Conservation (phyloP, 257 asterid genomes). For the Schizonepeta tenuifolia region DNA sequence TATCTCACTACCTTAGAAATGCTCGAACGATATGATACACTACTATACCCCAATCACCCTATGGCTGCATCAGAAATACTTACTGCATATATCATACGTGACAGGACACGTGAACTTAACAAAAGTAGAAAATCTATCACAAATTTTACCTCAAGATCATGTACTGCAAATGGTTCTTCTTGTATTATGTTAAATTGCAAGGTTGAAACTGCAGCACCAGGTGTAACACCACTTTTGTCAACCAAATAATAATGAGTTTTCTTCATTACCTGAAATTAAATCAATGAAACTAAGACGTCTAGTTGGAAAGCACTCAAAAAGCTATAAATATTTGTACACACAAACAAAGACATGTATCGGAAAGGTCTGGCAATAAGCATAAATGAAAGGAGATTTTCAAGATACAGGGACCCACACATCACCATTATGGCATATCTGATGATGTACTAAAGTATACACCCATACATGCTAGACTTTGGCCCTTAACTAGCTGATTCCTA, state of each 20-base stretch:
- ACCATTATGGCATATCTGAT: neutral
- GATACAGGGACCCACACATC: neutral
- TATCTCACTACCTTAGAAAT: neutral
- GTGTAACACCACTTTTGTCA: constrained; percentile 67
- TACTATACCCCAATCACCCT: neutral
- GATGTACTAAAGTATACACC: constrained; percentile 8
- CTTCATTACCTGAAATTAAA: constrained; percentile 86
- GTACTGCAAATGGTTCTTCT: constrained; percentile 75
- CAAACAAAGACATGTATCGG: neutral
- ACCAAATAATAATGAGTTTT: constrained; percentile 94
- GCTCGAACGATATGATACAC: neutral
- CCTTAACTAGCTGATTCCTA: constrained; percentile 1
- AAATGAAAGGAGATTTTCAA: constrained; percentile 14
- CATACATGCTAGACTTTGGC: neutral
- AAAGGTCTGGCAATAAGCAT: neutral
- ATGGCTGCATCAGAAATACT: constrained; percentile 12
- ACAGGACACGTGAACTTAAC: neutral
- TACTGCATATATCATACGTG: neutral
- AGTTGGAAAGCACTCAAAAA: constrained; percentile 21
- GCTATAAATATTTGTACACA: neutral
- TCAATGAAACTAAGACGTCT: constrained; percentile 17
- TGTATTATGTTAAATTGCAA: constrained; percentile 83
- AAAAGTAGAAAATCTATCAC: constrained; percentile 18
- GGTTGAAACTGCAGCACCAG: constrained; percentile 95
- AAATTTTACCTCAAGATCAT: constrained; percentile 68